Evolutionary conservation across 371 early-diverging fungal species (phyloP).

Genomic region (Mortierella sp.): DNA sequence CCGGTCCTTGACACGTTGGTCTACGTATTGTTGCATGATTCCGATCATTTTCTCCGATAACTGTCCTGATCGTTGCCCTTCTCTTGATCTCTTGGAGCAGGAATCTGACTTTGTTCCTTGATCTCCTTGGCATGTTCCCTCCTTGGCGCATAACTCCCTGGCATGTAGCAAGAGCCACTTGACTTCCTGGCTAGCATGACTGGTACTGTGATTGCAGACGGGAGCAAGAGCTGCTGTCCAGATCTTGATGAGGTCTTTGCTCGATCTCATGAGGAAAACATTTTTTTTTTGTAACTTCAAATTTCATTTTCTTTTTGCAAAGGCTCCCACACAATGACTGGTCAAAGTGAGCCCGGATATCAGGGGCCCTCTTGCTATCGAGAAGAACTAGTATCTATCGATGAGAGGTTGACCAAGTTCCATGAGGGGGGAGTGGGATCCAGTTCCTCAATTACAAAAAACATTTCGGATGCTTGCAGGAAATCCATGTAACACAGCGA

Average conservation of each 20-base stretch:
- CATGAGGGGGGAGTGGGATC: no score
- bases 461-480: no score
- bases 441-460: no score
- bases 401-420: no score
- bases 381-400: no score
- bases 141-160: constrained; percentile 7
- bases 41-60: constrained; percentile 18
- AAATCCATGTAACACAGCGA: no score
- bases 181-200: constrained; percentile 44
- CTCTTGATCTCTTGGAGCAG: not conserved
- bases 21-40: constrained; percentile 54
- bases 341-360: no score
- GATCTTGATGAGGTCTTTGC: constrained; percentile 25
- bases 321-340: no score
- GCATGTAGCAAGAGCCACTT: constrained; percentile 50
- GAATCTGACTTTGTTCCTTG: not conserved
- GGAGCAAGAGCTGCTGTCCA: constrained; percentile 49
- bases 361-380: no score
- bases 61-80: not conserved
- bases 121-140: not conserved
- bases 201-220: constrained; percentile 44
- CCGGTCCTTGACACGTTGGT: constrained; percentile 63
- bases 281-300: no score
- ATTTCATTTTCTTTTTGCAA: no score
- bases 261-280: constrained; percentile 9